Base-by-base conservation (phyloP, 2,329 filamentous ascomycete species). In the Arachnomyces sp. region DNA sequence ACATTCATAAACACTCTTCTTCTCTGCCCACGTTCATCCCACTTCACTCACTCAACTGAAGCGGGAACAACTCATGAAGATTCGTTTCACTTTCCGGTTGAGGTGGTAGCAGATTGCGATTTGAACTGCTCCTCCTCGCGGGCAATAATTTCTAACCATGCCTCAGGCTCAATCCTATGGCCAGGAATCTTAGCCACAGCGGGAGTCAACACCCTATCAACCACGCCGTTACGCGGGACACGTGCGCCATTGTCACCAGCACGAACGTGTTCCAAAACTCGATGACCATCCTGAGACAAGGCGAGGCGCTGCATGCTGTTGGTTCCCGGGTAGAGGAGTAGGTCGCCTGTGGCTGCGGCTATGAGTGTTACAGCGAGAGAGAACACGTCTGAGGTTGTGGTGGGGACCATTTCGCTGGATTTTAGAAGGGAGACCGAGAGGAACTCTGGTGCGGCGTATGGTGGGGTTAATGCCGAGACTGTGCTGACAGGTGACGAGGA, bases 361-460 rank as follows among this genome's bases (percentile, higher is more conserved):
- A 70, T 55, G 5, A 70, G 50, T 4, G 65, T 70, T 9, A 67
- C 59, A 4, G 65, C 67, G 2, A 70, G 56, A 0, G 66, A 68
- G 42, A 69, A 70, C 1, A 70, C 59, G 43, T 70, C 67, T 7
- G 65, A 65, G 2, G 61, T 56, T 1, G 60, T 54, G 0, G 64
- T 65, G 4, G 64, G 58, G 1, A 51, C 47, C 0, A 53, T 51
- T 9, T 53, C 55, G 1, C 58, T 54, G 2, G 64, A 58, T 4
- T 50, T 60, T 4, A 48, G 42, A 7, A 52, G 49, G 9, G 56
- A 46, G 3, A 64, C 40, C 0, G 53, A 58, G 12, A 70, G 57
- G 4, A 70, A 53, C 38, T 70, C 67, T 0, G 67, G 67, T 3
- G 67, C 67, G 1, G 66, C 61, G 37, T 68, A 70, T 1, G 65